A percentile compares a stretch with the other conserved stretches of the same genome.
These are phyloP conservation scores for Aphanoascus verrucosus DNA, from an alignment of 2,329 filamentous ascomycete genomes.

Conservation along the genomic window DNA sequence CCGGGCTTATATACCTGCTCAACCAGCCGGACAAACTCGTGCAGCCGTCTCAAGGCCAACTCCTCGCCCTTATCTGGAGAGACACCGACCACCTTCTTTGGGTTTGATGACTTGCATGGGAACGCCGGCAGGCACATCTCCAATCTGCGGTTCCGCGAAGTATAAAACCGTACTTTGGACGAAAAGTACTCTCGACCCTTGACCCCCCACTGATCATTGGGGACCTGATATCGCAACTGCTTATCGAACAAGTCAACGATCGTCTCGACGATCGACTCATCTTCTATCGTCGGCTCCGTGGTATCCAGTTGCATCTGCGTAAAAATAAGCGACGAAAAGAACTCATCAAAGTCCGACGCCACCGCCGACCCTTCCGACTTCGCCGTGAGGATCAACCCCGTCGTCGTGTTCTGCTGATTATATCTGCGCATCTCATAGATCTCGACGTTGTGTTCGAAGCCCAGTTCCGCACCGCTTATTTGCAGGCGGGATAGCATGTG, in stretches of 20 bases:
- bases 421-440: neutral
- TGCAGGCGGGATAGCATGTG: neutral
- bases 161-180: constrained; percentile 1
- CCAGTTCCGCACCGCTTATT: neutral
- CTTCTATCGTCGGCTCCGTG: neutral
- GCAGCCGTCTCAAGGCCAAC: neutral
- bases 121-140: constrained; percentile 5
- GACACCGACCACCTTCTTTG: constrained; percentile 1
- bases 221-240: neutral
- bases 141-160: neutral
- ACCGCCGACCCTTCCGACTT: neutral
- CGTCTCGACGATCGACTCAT: neutral
- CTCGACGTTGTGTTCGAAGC: neutral
- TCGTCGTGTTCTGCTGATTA: neutral
- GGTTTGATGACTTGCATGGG: constrained; percentile 6
- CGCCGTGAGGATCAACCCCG: neutral
- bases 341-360: neutral
- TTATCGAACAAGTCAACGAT: constrained; percentile 2
- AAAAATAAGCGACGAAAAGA: neutral
- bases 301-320: neutral
- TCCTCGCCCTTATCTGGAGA: constrained; percentile 6
- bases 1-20: constrained; percentile 5
- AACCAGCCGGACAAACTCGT: neutral
- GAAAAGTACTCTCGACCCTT: constrained; percentile 3
- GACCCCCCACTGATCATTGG: neutral